Evolutionary conservation across 352 stramenopile species (phyloP).

Genomic region (Phytophthora capsici): DNA sequence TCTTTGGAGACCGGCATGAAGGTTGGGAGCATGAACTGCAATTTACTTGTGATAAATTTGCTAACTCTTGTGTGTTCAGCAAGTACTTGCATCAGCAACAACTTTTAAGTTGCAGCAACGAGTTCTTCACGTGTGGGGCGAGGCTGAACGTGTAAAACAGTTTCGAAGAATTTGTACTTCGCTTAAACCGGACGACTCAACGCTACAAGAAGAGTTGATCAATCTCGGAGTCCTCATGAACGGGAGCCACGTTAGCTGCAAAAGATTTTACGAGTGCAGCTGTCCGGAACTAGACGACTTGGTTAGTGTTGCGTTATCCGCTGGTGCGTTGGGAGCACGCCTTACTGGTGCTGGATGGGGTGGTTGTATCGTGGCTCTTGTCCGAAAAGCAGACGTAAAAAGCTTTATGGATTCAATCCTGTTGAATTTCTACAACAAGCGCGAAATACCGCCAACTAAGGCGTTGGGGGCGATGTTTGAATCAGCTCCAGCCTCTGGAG

Average conservation of each 20-base stretch:
- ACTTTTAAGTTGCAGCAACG: slow-evolving; percentile 64
- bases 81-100: slow-evolving; percentile 37
- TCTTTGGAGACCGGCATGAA: slow-evolving; percentile 34
- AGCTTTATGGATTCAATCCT: slow-evolving; percentile 48
- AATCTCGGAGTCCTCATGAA: slow-evolving; percentile 74
- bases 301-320: slow-evolving; percentile 46
- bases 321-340: slow-evolving; percentile 68
- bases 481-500: slow-evolving; percentile 33
- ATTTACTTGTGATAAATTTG: neutral
- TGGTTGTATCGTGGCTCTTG: slow-evolving; percentile 74
- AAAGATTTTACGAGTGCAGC: slow-evolving; percentile 78
- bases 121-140: slow-evolving; percentile 71
- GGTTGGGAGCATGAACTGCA: slow-evolving; percentile 27
- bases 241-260: slow-evolving; percentile 69
- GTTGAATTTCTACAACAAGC: slow-evolving; percentile 44
- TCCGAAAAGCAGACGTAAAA: slow-evolving; percentile 41
- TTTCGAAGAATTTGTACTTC: slow-evolving; percentile 46
- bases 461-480: slow-evolving; percentile 39
- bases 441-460: slow-evolving; percentile 13
- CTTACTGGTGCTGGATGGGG: slow-evolving; percentile 88
- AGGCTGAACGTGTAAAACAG: slow-evolving; percentile 64
- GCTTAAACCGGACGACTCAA: neutral
- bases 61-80: slow-evolving; percentile 17
- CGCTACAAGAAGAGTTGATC: slow-evolving; percentile 12
- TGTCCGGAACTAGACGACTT: slow-evolving; percentile 74